Conservation (phyloP, 345 rosid species). For the Pugionium dolabratum region DNA sequence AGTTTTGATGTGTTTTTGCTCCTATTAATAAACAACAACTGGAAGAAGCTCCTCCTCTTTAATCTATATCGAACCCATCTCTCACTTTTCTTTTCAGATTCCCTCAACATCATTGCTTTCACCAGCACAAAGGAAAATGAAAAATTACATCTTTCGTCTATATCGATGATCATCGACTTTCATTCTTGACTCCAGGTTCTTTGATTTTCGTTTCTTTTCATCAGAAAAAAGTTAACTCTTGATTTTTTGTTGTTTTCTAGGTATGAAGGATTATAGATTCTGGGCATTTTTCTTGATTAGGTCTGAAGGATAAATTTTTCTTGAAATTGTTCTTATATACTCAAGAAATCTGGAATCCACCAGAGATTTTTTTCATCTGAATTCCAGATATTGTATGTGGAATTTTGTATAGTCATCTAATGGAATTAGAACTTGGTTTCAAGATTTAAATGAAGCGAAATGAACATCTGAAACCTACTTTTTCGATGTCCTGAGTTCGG, state of each 20-base stretch:
- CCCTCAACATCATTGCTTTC: constrained; percentile 18
- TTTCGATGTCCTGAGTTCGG: no score
- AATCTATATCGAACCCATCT: constrained; percentile 13
- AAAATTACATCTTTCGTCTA: constrained; percentile 2
- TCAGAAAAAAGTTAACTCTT: not conserved
- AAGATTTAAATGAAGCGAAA: no score
- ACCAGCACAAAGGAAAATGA: not conserved
- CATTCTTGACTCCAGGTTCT: constrained; percentile 24
- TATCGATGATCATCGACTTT: constrained; percentile 20
- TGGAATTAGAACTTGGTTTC: no score
- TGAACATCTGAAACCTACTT: no score
- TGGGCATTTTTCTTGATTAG: not conserved
- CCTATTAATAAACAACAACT: not conserved
- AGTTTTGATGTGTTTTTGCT: constrained; percentile 33
- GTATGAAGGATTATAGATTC: not conserved
- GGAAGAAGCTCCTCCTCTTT: constrained; percentile 5
- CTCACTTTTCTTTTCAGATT: constrained; percentile 25
- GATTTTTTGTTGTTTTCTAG: no score
- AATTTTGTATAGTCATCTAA: no score
- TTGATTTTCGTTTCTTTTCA: not conserved
- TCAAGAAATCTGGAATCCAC: no score
- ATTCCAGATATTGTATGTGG: no score
- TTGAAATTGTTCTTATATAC: no score
- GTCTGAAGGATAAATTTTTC: no score
- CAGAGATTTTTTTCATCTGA: no score